Evolutionary conservation across 306 rosid species (phyloP), one percentile per base, ranked within the genome.

Genomic region (Cicer bijugum): DNA sequence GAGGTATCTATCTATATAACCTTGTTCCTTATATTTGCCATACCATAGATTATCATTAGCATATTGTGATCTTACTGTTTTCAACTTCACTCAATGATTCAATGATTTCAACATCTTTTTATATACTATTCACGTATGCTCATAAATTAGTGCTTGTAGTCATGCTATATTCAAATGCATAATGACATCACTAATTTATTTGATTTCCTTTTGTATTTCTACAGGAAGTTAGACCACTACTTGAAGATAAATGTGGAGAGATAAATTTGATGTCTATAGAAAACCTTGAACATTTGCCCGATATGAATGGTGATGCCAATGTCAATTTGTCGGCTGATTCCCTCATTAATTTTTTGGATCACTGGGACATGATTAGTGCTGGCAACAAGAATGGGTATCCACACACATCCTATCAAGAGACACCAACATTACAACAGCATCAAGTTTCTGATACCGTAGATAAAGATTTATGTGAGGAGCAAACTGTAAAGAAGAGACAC

Each of bases 151-250:
- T 2, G 28, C 28, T 20, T 20, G 33, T 4, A 23, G 0, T 23
- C 4, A 2, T 23, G 33, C 0, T 23, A 0, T 23, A 23, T 23
- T 23, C 33, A 23, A 23, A 23, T 23, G 33, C 69, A 14, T 39
- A 8, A 7, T 39, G 4, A 5, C 14, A 14, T 16, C 66, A 48
- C 63, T 85, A 73, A 81, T 67, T 14, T 47, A 8, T 67, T 35
- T 42, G 52, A 17, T 10, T 12, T 2, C n/a, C 42, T 8, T 23
- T 59, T 74, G 37, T 35, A 43, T 67, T 17, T 61, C 74, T 20
- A 67, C 67, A 90, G 93, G 96, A 85, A 75, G 86, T 76, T 12
- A 85, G 80, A 46, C 75, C 82, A 23, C 51, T 37, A 7, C 56
- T 68, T 75, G 80, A 71, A 53, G 86, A 62, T 66, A 69, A 77